These are phyloP conservation scores for Blastobotrys petasosporus DNA, from an alignment of 1,139 yeast genomes.

Conservation along the genomic window DNA sequence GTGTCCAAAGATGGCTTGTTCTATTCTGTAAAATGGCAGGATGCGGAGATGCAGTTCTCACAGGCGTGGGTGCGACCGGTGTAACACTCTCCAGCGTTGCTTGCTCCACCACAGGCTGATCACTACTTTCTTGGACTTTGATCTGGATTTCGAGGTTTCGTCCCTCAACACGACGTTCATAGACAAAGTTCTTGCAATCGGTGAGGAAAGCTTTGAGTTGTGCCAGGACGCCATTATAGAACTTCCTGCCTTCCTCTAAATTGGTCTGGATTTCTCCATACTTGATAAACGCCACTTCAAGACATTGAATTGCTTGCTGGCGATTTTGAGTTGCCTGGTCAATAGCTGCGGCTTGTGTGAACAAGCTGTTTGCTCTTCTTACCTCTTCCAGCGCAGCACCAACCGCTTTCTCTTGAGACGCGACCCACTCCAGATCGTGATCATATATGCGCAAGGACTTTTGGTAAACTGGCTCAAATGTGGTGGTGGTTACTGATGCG, in stretches of 20 bases:
- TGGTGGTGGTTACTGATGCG: conserved; percentile 25
- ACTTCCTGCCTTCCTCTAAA: conserved; percentile 61
- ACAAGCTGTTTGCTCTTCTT: conserved; percentile 17
- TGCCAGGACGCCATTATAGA: conserved; percentile 57
- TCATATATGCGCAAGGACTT: conserved; percentile 34
- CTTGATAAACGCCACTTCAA: conserved; percentile 50
- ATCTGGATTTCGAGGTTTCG: conserved; percentile 40
- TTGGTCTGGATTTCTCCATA: conserved; percentile 55
- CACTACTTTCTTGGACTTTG: neutral
- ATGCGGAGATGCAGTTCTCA: neutral
- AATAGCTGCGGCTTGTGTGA: conserved; percentile 10
- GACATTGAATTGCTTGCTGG: conserved; percentile 45
- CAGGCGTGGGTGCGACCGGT: conserved; percentile 10
- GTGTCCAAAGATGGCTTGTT: no score
- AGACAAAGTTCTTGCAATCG: conserved; percentile 53
- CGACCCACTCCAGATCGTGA: conserved; percentile 39
- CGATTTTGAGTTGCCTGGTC: conserved; percentile 37
- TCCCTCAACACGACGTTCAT: conserved; percentile 49
- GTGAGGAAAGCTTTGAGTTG: conserved; percentile 45
- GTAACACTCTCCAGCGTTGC: neutral
- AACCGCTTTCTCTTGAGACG: conserved; percentile 43
- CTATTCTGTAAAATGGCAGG: no score
- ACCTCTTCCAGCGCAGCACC: conserved; percentile 37
- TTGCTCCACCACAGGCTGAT: neutral
- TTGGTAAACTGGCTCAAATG: conserved; percentile 31